phyloP scores from a whole-genome alignment of 192 early-diverging fungal genomes.

The Umbelopsis sp. region DNA sequence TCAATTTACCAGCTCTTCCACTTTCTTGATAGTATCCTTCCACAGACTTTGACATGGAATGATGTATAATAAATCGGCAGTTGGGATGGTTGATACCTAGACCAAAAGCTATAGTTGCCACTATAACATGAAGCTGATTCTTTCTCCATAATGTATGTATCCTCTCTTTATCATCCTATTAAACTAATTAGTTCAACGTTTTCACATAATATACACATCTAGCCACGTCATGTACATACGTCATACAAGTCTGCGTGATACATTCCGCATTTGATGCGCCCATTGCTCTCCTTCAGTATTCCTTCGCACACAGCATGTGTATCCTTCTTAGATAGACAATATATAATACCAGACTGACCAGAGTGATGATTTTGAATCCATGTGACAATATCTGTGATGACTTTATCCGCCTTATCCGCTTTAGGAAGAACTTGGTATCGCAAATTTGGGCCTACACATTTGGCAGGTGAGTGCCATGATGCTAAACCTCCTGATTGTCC shows the following conservation, averaged over 20 bases:
- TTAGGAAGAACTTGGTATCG: conserved; percentile 61
- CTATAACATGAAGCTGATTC: conserved; percentile 66
- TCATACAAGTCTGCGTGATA: conserved; percentile 72
- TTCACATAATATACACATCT: background rate
- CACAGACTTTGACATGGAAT: conserved; percentile 67
- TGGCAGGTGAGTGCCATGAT: background rate
- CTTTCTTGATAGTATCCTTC: conserved; percentile 81
- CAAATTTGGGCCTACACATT: conserved; percentile 50
- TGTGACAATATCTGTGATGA: conserved; percentile 48
- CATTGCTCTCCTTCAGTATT: conserved; percentile 48
- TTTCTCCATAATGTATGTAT: conserved; percentile 85
- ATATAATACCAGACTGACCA: conserved; percentile 63
- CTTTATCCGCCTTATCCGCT: conserved; percentile 35
- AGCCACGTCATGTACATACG: background rate
- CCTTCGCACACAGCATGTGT: conserved; percentile 54
- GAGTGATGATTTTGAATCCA: conserved; percentile 60
- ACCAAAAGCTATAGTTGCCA: conserved; percentile 79
- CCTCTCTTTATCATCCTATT: conserved; percentile 69
- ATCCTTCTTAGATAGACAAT: conserved; percentile 67
- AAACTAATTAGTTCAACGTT: background rate
- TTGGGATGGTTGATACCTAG: conserved; percentile 75
- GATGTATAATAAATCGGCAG: conserved; percentile 74
- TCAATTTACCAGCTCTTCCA: conserved; percentile 60
- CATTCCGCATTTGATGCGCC: conserved; percentile 49
- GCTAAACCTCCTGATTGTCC: background rate